These are phyloP conservation scores for Citrullus colocynthis DNA, from an alignment of 306 rosid species.

Conservation along the genomic window DNA sequence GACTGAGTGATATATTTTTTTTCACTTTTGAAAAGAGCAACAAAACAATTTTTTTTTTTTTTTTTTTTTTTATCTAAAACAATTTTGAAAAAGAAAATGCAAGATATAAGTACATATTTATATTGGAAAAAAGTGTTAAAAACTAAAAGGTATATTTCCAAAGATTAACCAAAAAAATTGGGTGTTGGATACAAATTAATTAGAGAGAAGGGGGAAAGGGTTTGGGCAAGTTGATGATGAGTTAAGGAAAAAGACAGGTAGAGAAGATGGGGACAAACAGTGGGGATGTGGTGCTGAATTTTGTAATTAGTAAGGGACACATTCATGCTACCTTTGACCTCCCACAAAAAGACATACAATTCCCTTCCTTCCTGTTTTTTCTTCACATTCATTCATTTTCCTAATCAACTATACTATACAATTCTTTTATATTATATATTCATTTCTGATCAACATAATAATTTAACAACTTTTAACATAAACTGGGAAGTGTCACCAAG, in stretches of 20 bases:
- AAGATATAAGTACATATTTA: too few relatives aligned
- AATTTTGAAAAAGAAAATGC: too few relatives aligned
- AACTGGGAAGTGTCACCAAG: background rate
- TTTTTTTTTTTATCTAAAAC: too few relatives aligned
- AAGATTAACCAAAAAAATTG: too few relatives aligned
- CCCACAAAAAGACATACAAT: background rate
- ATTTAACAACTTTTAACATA: background rate
- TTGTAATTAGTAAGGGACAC: conserved; percentile 2
- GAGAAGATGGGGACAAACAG: background rate
- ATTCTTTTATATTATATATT: too few relatives aligned
- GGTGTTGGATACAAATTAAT: too few relatives aligned
- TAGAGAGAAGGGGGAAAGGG: too few relatives aligned
- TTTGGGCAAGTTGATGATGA: background rate
- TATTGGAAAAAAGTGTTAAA: too few relatives aligned
- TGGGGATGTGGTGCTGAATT: background rate
- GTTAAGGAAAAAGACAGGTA: background rate
- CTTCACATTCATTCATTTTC: background rate
- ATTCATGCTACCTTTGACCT: background rate
- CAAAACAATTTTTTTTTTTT: too few relatives aligned
- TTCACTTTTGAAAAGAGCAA: too few relatives aligned
- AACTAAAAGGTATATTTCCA: too few relatives aligned
- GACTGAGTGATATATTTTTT: too few relatives aligned
- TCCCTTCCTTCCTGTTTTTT: background rate
- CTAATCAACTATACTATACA: background rate
- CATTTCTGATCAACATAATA: background rate